phyloP scores from a whole-genome alignment of 441 rosid species.

The Gossypium schwendimanii region DNA sequence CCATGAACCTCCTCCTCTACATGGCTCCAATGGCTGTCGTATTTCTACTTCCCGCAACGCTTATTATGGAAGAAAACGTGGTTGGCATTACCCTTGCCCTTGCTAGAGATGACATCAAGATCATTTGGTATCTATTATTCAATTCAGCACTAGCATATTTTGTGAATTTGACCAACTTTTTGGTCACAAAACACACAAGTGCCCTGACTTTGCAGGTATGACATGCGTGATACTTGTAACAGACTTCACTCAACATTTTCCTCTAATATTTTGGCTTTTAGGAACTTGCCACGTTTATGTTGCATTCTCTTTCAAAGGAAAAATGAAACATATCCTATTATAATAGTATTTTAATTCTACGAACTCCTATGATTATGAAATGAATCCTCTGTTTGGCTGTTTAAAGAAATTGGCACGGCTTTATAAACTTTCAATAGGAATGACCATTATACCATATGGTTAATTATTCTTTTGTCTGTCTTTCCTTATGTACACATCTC shows the following conservation, averaged over 20 bases:
- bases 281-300: neutral
- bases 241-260: neutral
- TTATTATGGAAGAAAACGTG: slow-evolving; percentile 56
- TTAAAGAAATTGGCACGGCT: neutral
- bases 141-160: slow-evolving; percentile 61
- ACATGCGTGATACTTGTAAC: neutral
- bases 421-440: neutral
- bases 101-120: slow-evolving; percentile 59
- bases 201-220: slow-evolving; percentile 59
- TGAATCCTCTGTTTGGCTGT: neutral
- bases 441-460: neutral
- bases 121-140: slow-evolving; percentile 61
- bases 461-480: neutral
- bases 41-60: slow-evolving; percentile 55
- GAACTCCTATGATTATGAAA: neutral
- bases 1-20: slow-evolving; percentile 70
- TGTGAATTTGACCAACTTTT: slow-evolving; percentile 59
- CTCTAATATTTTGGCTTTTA: neutral
- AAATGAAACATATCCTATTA: too few species aligned
- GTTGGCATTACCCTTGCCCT: slow-evolving; percentile 59
- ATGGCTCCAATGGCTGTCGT: slow-evolving; percentile 69
- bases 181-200: slow-evolving; percentile 68
- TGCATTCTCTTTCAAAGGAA: neutral
- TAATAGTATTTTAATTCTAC: neutral
- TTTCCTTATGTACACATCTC: neutral